Evolutionary conservation across 148 eudicot species (phyloP), one percentile per base, ranked within the genome.

Genomic region (Camellia sinensis): DNA sequence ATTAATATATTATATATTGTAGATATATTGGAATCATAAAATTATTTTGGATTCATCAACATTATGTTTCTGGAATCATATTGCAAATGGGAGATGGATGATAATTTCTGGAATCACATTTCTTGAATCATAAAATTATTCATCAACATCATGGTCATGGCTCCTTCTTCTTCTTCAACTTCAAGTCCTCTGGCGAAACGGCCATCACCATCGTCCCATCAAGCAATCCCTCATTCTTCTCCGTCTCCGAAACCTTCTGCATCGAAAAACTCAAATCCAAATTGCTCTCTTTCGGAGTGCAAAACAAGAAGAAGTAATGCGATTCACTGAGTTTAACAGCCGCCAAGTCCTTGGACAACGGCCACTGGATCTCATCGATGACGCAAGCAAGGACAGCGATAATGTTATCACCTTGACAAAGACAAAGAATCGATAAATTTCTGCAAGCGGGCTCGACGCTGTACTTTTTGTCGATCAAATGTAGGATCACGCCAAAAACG

Each of bases 221-320:
- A 79, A 86, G 60, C 12, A 78, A 88, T 77, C 77, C 85, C 70
- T 71, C 82, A 4, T 69, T 72, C 59, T 69, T 80, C 29, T 83
- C 83, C 82, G 75, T 77, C 83, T 84, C 87, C 75, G 87, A 86
- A 46, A 92, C 92, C 67, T 54, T 83, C 79, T 88, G 91, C 68
- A 85, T 89, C 41, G 92, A 83, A 80, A 96, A 96, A 46, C 84
- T 84, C 76, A 95, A 43, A 74, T 82, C 90, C 77, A 94, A 83
- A 67, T 81, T 81, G 48, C 46, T 4, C 11, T 88, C 91, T 1
- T 63, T 70, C 37, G 88, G 88, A 3, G 88, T 61, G 2, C 54
- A 70, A 3, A 94, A 77, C 6, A 97, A 87, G 87, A 94, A 94
- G 81, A 94, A 94, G 59, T 91, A 94, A 78, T 92, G 98, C 3